phyloP scores from a whole-genome alignment of 371 early-diverging fungal species.

The Haplosporangium sp. region DNA sequence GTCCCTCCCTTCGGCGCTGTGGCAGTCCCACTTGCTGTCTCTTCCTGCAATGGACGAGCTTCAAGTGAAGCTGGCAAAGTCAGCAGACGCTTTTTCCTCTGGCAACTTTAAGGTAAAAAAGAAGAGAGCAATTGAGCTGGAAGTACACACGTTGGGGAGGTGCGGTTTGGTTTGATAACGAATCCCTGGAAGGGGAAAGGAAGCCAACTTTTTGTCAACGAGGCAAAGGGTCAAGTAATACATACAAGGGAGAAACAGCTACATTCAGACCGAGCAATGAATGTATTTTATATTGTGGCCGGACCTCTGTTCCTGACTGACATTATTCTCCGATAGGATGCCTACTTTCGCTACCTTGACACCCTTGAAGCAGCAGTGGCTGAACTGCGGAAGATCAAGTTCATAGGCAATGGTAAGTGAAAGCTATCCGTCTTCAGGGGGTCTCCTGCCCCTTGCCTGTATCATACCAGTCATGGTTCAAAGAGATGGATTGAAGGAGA shows the following conservation, averaged over 20 bases:
- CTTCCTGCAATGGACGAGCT: conserved; percentile 29
- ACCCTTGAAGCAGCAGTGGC: conserved; percentile 16
- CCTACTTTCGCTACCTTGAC: conserved; percentile 25
- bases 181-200: not conserved
- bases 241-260: too few relatives aligned
- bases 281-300: not conserved
- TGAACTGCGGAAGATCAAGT: conserved; percentile 35
- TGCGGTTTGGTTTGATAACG: not conserved
- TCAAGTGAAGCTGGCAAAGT: conserved; percentile 16
- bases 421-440: not conserved
- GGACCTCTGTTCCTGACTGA: not conserved
- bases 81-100: conserved; percentile 18
- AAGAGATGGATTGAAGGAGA: not conserved
- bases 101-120: conserved; percentile 23
- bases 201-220: too few relatives aligned
- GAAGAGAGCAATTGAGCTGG: too few relatives aligned
- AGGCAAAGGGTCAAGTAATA: too few relatives aligned
- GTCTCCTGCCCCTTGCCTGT: not conserved
- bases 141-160: too few relatives aligned
- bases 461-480: not conserved
- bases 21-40: conserved; percentile 14
- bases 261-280: too few relatives aligned
- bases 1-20: not conserved
- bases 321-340: conserved; percentile 10
- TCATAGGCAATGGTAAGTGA: conserved; percentile 25